Conservation (phyloP, 129 eudicot genomes). For the Mikania micrantha region DNA sequence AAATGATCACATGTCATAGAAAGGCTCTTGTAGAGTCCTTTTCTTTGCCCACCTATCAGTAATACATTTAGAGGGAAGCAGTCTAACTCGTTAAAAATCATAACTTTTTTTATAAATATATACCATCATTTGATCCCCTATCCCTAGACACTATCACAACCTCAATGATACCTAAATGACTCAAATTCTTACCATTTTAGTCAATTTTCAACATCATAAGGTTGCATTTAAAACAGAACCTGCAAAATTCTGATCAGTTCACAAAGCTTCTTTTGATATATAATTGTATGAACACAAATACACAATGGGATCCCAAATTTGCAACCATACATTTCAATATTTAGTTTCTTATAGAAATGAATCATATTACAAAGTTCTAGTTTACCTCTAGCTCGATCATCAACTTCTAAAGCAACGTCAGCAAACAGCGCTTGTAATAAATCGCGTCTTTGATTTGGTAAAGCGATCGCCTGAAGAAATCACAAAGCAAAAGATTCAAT, state of each 20-base stretch:
- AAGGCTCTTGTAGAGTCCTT: neutral
- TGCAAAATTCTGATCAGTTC: no score
- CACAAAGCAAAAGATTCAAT: neutral
- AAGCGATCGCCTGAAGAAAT: conserved; percentile 54
- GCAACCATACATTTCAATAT: neutral
- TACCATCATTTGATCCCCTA: neutral
- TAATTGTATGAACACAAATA: neutral
- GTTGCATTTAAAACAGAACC: neutral
- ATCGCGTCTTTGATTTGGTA: conserved; percentile 70
- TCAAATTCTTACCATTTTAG: neutral
- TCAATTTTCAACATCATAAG: neutral
- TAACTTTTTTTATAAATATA: neutral
- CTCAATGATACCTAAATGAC: neutral
- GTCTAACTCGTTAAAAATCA: no score
- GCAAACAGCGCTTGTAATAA: conserved; percentile 75
- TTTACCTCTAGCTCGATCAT: conserved; percentile 87
- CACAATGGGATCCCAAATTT: neutral
- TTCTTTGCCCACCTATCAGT: neutral
- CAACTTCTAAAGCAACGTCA: conserved; percentile 80
- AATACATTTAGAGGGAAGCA: neutral
- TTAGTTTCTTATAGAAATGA: no score
- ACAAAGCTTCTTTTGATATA: neutral
- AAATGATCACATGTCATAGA: neutral
- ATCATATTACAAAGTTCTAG: neutral
- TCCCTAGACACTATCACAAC: neutral